Evolutionary conservation across 495 filamentous ascomycete genomes (phyloP), one percentile per base, ranked within the genome.

Genomic region (Penicilliopsis zonata): DNA sequence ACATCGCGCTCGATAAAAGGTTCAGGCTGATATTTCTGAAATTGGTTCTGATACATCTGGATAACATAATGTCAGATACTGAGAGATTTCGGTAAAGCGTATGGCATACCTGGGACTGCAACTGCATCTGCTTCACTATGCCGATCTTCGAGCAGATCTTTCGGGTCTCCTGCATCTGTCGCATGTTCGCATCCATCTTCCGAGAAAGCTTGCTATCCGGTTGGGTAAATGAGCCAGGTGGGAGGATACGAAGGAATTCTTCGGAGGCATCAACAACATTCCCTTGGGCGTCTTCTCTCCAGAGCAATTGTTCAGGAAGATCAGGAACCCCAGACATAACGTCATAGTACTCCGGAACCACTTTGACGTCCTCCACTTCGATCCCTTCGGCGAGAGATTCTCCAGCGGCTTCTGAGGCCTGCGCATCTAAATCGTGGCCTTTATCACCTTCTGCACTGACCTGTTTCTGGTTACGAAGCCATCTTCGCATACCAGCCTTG

Each of bases 71-170:
- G 36, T 20, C 26, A 21, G 14, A n/a, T 13, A 32, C 26, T 1
- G 18, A 14, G 10, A 8, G 6, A 17, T 3, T 17, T 22, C 37
- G 30, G n/a, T 9, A 31, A 15, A 13, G 7, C 17, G 30, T 1
- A 13, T 20, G 42, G 63, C 45, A 42, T 75, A 87, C 86, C 73
- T 94, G 90, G 28, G 86, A 80, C 48, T 99, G 92, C 18, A 94
- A 65, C 52, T 96, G 92, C 90, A 99, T 99, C 62, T 99, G 90
- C 66, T 96, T 99, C 50, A 99, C 86, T 37, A 99, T 80, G 18
- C 83, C 77, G 48, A 96, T 87, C 55, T 96, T 96, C 2, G 86
- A 86, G 50, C 83, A 92, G 8, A 99, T 70, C 52, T 95, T 96
- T 43, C 92, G 69, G 0, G 90, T 96, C 37, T 95, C 88, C 53